phyloP scores from a whole-genome alignment of 164 flowering plant species.

The Platanus orientalis region DNA sequence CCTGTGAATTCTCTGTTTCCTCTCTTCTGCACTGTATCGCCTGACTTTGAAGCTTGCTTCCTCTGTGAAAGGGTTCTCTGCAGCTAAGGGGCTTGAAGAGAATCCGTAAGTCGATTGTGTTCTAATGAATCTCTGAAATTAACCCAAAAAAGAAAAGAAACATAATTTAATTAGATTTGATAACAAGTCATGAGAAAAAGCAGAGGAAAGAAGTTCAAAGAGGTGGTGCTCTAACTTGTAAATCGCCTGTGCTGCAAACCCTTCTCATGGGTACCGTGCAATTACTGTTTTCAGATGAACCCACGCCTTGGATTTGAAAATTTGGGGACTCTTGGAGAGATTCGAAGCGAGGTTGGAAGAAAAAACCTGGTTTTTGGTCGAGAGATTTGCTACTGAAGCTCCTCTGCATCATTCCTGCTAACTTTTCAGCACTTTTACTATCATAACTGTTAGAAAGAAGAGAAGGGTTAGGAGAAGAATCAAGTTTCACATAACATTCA shows the following conservation, averaged over 20 bases:
- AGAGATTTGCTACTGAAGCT: slow-evolving; percentile 60
- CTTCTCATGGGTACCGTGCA: slow-evolving; percentile 48
- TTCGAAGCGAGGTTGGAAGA: slow-evolving; percentile 38
- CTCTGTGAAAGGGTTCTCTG: slow-evolving; percentile 35
- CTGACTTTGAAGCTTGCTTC: slow-evolving; percentile 50
- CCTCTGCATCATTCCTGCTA: slow-evolving; percentile 47
- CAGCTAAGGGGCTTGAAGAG: slow-evolving; percentile 32
- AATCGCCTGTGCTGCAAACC: slow-evolving; percentile 81
- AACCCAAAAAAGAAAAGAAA: slow-evolving; percentile 1
- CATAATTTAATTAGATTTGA: neutral
- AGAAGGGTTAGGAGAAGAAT: slow-evolving; percentile 6
- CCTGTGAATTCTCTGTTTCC: slow-evolving; percentile 60
- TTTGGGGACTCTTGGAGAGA: slow-evolving; percentile 28
- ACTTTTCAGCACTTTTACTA: slow-evolving; percentile 8
- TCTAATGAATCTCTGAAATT: slow-evolving; percentile 21
- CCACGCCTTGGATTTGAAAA: slow-evolving; percentile 27
- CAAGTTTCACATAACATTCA: slow-evolving; percentile 24
- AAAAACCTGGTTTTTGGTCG: slow-evolving; percentile 27
- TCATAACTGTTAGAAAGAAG: slow-evolving; percentile 7
- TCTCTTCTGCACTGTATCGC: slow-evolving; percentile 68
- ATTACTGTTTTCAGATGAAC: slow-evolving; percentile 35
- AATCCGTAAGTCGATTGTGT: slow-evolving; percentile 22
- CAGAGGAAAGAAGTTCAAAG: neutral
- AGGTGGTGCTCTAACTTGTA: slow-evolving; percentile 41
- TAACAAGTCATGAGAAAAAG: neutral